Evolutionary conservation across 495 filamentous ascomycete species (phyloP).

Genomic region (Bacidia gigantensis): DNA sequence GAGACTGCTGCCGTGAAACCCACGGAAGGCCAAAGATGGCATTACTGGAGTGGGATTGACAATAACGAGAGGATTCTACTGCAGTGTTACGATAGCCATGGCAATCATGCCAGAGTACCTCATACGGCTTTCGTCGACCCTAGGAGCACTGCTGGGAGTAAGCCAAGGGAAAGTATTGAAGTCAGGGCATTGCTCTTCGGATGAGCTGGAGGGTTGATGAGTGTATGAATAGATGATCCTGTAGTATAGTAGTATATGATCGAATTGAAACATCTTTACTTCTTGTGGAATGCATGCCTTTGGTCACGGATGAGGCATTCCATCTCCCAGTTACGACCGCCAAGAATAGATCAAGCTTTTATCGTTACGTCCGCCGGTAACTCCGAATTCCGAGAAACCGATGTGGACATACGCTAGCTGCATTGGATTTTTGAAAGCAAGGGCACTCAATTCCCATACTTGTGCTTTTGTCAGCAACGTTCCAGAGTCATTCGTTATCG

Average conservation of each 20-base stretch:
- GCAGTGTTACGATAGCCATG: conserved; percentile 68
- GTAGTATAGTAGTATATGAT: neutral
- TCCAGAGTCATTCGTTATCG: neutral
- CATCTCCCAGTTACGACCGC: too few relatives aligned
- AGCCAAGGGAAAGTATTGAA: conserved; percentile 69
- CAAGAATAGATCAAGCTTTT: neutral
- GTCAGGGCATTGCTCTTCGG: conserved; percentile 77
- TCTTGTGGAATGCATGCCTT: too few relatives aligned
- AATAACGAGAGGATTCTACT: conserved; percentile 62
- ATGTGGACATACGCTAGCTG: neutral
- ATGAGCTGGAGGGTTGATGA: conserved; percentile 26
- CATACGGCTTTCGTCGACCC: conserved; percentile 75
- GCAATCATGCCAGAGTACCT: conserved; percentile 50
- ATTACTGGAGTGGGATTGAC: conserved; percentile 67
- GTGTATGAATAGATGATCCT: neutral
- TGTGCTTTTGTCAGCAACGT: neutral
- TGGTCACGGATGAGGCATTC: too few relatives aligned
- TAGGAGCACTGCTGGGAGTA: conserved; percentile 44
- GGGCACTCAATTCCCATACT: neutral
- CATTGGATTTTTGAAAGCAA: neutral
- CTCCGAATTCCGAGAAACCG: neutral
- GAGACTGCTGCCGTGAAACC: conserved; percentile 63
- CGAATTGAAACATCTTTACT: too few relatives aligned
- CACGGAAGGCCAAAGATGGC: conserved; percentile 50
- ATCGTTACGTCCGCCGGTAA: neutral